These are phyloP conservation scores for Curvularia sp. DNA, from an alignment of 2,329 filamentous ascomycete genomes.

Conservation along the genomic window DNA sequence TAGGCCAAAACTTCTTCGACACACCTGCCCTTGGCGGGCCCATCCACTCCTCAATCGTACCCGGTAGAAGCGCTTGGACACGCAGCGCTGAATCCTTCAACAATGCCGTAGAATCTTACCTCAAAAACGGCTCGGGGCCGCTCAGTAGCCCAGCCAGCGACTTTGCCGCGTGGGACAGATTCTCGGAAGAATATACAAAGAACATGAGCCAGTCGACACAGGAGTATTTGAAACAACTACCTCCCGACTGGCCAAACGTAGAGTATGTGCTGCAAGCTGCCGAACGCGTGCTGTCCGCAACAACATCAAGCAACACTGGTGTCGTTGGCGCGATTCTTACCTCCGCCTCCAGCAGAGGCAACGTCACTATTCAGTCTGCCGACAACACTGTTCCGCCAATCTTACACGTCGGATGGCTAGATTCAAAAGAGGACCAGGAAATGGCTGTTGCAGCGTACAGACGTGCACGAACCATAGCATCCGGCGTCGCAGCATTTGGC, in stretches of 20 bases:
- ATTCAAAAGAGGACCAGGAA: constrained; percentile 13
- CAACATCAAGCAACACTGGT: constrained; percentile 7
- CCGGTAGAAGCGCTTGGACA: constrained; percentile 13
- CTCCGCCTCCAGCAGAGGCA: constrained; percentile 12
- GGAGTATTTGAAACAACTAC: constrained; percentile 1
- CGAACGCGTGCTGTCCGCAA: constrained; percentile 2
- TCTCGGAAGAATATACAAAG: constrained; percentile 5
- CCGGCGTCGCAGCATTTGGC: constrained; percentile 11
- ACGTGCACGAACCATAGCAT: constrained; percentile 11
- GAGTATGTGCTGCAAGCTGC: constrained; percentile 10
- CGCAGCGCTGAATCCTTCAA: constrained; percentile 9
- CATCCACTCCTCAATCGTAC: constrained; percentile 9
- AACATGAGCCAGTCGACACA: constrained; percentile 15
- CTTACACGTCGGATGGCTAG: constrained; percentile 11
- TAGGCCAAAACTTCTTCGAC: constrained; percentile 13
- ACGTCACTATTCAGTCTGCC: constrained; percentile 13
- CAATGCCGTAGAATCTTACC: constrained; percentile 5
- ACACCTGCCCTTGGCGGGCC: constrained; percentile 10
- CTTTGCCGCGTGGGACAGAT: constrained; percentile 13
- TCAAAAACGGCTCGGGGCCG: constrained; percentile 12
- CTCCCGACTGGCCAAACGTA: constrained; percentile 15
- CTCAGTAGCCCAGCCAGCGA: constrained; percentile 17
- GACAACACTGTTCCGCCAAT: constrained; percentile 9
- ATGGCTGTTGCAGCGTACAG: constrained; percentile 16
- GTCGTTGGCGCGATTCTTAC: constrained; percentile 12